These are phyloP conservation scores for Pichia manshurica DNA, from an alignment of 805 yeast species.

Conservation along the genomic window DNA sequence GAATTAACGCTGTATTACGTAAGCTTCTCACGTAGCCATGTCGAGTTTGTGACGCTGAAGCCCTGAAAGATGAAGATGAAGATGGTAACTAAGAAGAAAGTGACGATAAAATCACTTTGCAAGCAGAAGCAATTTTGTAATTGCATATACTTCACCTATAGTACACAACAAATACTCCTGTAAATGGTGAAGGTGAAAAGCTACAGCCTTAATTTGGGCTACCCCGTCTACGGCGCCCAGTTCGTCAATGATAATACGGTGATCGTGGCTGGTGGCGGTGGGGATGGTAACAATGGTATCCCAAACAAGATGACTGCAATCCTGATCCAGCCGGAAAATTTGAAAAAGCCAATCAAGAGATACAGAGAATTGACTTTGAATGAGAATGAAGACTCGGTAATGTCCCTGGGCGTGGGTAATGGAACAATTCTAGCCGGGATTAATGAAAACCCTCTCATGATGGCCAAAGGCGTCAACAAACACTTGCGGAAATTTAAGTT, in stretches of 20 bases:
- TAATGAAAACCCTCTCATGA: slow-evolving; percentile 58
- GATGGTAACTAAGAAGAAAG: too few species aligned
- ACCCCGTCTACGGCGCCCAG: slow-evolving; percentile 77
- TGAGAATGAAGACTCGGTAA: slow-evolving; percentile 79
- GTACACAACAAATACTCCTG: too few species aligned
- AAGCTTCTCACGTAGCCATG: too few species aligned
- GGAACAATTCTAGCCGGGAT: slow-evolving; percentile 64
- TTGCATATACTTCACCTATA: too few species aligned
- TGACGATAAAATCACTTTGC: too few species aligned
- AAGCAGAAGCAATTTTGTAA: too few species aligned
- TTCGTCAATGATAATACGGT: slow-evolving; percentile 57
- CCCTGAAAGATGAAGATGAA: too few species aligned
- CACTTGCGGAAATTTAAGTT: slow-evolving; percentile 63
- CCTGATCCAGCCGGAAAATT: slow-evolving; percentile 47
- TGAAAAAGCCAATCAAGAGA: slow-evolving; percentile 45
- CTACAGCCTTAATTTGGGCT: slow-evolving; percentile 39
- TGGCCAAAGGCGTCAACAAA: slow-evolving; percentile 57
- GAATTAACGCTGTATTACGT: too few species aligned
- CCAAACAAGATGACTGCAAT: slow-evolving; percentile 75
- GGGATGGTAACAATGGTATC: slow-evolving; percentile 85
- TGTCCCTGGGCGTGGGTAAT: slow-evolving; percentile 59
- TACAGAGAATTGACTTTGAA: slow-evolving; percentile 51
- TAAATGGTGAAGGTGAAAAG: slow-evolving; percentile 24
- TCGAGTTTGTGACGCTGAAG: too few species aligned
- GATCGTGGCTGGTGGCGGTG: slow-evolving; percentile 90